Evolutionary conservation across 2,329 filamentous ascomycete species (phyloP).

Genomic region (Neonectria coccinea): DNA sequence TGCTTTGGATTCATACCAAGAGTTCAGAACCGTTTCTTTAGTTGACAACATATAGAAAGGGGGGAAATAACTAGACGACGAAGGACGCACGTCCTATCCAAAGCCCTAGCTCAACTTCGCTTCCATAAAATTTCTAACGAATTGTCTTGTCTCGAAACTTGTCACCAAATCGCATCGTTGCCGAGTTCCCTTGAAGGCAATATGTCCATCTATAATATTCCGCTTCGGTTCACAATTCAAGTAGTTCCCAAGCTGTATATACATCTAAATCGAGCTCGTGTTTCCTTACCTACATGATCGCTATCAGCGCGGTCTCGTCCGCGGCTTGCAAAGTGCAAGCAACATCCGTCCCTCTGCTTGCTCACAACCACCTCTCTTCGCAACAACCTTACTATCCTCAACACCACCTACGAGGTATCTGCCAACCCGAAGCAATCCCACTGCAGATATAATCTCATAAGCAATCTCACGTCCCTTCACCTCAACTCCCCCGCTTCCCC

Average conservation of each 20-base stretch:
- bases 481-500: conserved; percentile 23
- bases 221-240: background rate
- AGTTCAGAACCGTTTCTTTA: background rate
- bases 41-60: background rate
- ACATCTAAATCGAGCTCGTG: background rate
- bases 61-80: background rate
- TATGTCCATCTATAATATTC: too few species aligned
- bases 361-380: background rate
- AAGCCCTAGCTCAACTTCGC: background rate
- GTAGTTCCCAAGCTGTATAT: background rate
- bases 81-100: background rate
- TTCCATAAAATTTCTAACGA: background rate
- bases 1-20: background rate
- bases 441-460: background rate
- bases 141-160: background rate
- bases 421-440: background rate
- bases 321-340: background rate
- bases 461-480: conserved; percentile 30
- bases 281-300: background rate
- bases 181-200: background rate
- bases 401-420: background rate
- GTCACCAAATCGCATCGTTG: background rate
- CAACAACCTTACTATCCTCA: background rate
- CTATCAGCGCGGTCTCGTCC: background rate
- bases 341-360: background rate